phyloP scores from a whole-genome alignment of 2,329 filamentous ascomycete species.

The Sordariomycetes sp. region DNA sequence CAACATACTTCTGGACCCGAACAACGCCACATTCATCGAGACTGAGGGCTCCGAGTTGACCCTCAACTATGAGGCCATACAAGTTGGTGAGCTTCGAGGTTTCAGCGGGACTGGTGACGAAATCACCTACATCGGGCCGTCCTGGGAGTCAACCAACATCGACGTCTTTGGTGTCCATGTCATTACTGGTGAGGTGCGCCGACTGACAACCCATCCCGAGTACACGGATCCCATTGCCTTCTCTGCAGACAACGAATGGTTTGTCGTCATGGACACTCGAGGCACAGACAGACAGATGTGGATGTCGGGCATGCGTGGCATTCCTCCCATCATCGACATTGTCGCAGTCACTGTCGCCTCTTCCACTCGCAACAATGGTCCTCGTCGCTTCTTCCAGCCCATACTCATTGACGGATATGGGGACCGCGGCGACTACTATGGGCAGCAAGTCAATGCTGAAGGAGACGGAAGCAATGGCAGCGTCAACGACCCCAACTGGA shows the following conservation, averaged over 20 bases:
- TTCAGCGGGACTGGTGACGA: constrained; percentile 31
- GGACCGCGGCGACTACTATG: constrained; percentile 33
- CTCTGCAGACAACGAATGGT: constrained; percentile 32
- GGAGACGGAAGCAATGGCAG: constrained; percentile 21
- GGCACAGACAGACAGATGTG: constrained; percentile 30
- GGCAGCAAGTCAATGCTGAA: constrained; percentile 29
- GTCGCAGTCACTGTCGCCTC: constrained; percentile 20
- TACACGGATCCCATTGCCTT: constrained; percentile 32
- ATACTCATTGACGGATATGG: constrained; percentile 31
- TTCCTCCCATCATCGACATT: constrained; percentile 31
- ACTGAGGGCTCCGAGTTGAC: constrained; percentile 15
- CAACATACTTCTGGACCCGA: constrained; percentile 20
- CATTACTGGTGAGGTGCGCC: constrained; percentile 26
- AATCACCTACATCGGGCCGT: constrained; percentile 28
- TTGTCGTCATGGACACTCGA: constrained; percentile 32
- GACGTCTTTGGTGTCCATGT: constrained; percentile 32
- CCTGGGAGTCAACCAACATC: constrained; percentile 31
- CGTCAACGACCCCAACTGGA: constrained; percentile 37
- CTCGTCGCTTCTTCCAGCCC: constrained; percentile 34
- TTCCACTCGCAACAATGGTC: constrained; percentile 35
- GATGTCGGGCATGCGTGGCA: constrained; percentile 24
- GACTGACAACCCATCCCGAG: constrained; percentile 32
- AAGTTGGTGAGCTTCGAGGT: constrained; percentile 32
- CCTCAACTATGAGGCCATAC: constrained; percentile 19
- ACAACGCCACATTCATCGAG: constrained; percentile 10